Evolutionary conservation across 352 stramenopile species (phyloP).

Genomic region (Pythium periplocum): DNA sequence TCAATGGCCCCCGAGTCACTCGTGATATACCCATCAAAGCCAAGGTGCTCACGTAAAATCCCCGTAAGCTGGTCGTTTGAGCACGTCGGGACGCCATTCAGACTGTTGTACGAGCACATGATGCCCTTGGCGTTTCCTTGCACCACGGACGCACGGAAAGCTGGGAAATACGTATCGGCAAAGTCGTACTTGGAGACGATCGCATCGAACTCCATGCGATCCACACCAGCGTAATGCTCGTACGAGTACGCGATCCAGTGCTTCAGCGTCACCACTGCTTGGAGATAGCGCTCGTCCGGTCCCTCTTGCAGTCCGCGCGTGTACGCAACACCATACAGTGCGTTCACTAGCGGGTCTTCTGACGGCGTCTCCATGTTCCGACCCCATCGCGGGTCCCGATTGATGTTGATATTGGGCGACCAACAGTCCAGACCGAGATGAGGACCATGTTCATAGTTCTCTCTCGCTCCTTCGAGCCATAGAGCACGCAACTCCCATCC

Average conservation of each 20-base stretch:
- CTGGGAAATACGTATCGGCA: conserved; percentile 89
- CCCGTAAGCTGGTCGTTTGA: conserved; percentile 77
- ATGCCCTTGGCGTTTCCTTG: conserved; percentile 76
- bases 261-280: conserved; percentile 90
- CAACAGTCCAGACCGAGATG: conserved; percentile 90
- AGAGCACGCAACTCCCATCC: conserved; percentile 73
- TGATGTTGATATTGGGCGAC: conserved; percentile 95
- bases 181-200: conserved; percentile 89
- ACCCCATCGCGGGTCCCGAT: conserved; percentile 92
- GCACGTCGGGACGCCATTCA: conserved; percentile 93
- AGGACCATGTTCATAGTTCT: conserved; percentile 54
- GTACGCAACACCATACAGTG: conserved; percentile 88
- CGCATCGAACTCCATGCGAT: conserved; percentile 87
- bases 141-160: conserved; percentile 79
- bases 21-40: conserved; percentile 95
- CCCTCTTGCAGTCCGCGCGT: conserved; percentile 86
- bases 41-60: conserved; percentile 67
- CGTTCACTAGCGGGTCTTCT: conserved; percentile 92
- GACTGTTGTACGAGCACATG: conserved; percentile 97
- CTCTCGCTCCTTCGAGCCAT: conserved; percentile 68
- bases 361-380: conserved; percentile 91
- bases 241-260: conserved; percentile 93
- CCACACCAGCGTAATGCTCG: conserved; percentile 63
- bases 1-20: conserved; percentile 91
- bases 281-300: conserved; percentile 54